phyloP scores from a whole-genome alignment of 2,329 filamentous ascomycete species.

The Cladophialophora immunda region DNA sequence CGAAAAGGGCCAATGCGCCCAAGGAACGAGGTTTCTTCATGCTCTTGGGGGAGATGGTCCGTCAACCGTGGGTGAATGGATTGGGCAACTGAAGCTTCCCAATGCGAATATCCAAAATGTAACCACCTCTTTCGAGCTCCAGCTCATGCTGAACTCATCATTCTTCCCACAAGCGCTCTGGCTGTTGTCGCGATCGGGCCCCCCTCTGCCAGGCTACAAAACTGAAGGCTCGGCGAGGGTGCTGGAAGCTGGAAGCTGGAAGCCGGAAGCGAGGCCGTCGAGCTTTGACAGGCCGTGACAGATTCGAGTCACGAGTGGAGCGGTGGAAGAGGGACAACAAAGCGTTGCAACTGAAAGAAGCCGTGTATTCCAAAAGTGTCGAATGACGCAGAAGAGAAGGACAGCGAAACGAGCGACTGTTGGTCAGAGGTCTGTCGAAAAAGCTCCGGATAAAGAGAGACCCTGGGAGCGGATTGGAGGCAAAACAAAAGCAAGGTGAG shows the following conservation, averaged over 20 bases:
- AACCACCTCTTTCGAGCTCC: constrained; percentile 64
- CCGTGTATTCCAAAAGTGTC: constrained; percentile 12
- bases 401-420: constrained; percentile 39
- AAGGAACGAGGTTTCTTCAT: constrained; percentile 30
- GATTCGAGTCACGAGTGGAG: constrained; percentile 12
- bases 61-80: constrained; percentile 7
- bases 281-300: constrained; percentile 23
- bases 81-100: constrained; percentile 22
- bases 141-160: constrained; percentile 34
- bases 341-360: constrained; percentile 12
- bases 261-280: constrained; percentile 17
- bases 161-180: constrained; percentile 25
- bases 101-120: constrained; percentile 71
- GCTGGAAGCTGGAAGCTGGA: constrained; percentile 19
- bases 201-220: constrained; percentile 69
- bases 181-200: constrained; percentile 86
- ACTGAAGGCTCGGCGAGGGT: neutral
- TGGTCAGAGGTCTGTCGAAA: constrained; percentile 30
- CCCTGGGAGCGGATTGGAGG: constrained; percentile 26
- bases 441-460: constrained; percentile 24
- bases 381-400: constrained; percentile 30
- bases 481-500: constrained; percentile 34
- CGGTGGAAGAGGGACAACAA: constrained; percentile 15
- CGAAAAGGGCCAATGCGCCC: constrained; percentile 35
- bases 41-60: constrained; percentile 15